These are phyloP conservation scores for Corniculantispora saksenae DNA, from an alignment of 2,329 filamentous ascomycete genomes.

Conservation along the genomic window DNA sequence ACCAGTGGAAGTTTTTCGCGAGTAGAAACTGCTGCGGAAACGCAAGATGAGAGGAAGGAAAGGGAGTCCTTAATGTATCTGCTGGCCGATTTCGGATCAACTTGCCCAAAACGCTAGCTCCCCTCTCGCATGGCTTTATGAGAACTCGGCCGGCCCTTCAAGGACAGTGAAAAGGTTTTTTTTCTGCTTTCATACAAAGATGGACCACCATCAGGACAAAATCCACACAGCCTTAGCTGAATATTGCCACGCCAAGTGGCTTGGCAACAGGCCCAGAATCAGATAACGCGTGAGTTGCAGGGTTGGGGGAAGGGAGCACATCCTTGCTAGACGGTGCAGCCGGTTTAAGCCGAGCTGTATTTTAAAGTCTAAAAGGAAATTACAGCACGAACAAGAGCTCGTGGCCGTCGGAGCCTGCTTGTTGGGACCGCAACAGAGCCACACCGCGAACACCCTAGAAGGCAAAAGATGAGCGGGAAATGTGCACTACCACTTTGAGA, in stretches of 20 bases:
- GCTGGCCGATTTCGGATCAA: not conserved
- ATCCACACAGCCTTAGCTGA: not conserved
- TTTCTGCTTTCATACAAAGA: not conserved
- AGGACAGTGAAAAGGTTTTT: too few relatives aligned
- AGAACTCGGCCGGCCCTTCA: not conserved
- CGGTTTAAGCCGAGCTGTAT: not conserved
- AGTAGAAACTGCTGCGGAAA: not conserved
- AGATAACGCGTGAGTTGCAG: not conserved
- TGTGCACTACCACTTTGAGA: too few relatives aligned
- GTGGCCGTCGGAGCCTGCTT: too few relatives aligned
- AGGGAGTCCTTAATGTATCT: not conserved
- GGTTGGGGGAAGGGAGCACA: not conserved
- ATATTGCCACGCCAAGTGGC: not conserved
- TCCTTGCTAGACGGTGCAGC: not conserved
- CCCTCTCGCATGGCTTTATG: not conserved
- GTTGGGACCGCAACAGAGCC: too few relatives aligned
- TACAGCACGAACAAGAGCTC: too few relatives aligned
- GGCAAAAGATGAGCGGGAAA: too few relatives aligned
- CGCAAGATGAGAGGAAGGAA: not conserved
- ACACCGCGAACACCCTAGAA: too few relatives aligned
- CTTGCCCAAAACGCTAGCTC: not conserved
- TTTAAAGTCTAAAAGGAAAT: not conserved
- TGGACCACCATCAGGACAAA: not conserved
- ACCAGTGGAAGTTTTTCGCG: not conserved
- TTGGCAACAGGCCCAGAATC: slow-evolving; percentile 2